phyloP scores from a whole-genome alignment of 148 eudicot species.

The Gaultheria prostrata region DNA sequence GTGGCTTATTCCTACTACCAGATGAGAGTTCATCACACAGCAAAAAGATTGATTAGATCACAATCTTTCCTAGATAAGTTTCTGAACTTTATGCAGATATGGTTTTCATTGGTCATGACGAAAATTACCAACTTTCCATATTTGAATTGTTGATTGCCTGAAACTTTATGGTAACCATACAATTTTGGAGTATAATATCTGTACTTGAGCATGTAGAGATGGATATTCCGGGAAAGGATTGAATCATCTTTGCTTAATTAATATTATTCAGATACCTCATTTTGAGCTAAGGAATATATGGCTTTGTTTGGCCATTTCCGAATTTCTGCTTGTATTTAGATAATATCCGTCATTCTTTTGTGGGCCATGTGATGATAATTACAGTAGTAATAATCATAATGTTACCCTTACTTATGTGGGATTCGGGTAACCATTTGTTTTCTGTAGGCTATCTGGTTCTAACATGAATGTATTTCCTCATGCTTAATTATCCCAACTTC shows the following conservation, averaged over 20 bases:
- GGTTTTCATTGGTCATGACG: background rate
- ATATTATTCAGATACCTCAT: background rate
- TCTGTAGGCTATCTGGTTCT: background rate
- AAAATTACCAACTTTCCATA: background rate
- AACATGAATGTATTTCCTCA: background rate
- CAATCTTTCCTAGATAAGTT: conserved; percentile 3
- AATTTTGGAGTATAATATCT: background rate
- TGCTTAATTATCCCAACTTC: background rate
- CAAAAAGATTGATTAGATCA: background rate
- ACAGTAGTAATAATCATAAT: too few relatives aligned
- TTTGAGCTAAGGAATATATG: background rate
- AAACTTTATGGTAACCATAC: background rate
- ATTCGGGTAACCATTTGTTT: background rate
- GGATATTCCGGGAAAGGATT: too few relatives aligned
- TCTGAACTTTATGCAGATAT: background rate
- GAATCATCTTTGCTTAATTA: background rate
- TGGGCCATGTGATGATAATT: background rate
- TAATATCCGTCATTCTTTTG: background rate
- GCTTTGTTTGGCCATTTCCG: background rate
- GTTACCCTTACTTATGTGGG: too few relatives aligned
- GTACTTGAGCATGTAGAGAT: background rate
- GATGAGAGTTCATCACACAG: conserved; percentile 9
- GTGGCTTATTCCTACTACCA: conserved; percentile 20
- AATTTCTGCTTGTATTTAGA: background rate
- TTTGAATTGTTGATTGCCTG: background rate